These are phyloP conservation scores for Phytophthora pinifolia DNA, from an alignment of 352 stramenopile genomes.

Conservation along the genomic window DNA sequence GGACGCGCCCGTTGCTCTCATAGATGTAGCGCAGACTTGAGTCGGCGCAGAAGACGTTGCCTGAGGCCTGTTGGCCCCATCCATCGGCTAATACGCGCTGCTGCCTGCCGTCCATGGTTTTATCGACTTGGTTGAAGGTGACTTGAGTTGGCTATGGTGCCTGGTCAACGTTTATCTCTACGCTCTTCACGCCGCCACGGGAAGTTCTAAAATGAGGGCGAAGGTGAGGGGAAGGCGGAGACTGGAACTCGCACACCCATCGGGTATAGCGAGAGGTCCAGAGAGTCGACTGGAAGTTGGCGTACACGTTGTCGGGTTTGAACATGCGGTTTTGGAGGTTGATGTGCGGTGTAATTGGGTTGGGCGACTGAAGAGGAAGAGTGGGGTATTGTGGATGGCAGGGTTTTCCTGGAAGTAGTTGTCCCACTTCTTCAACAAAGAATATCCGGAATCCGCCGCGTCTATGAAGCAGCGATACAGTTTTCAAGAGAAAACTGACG, in stretches of 20 bases:
- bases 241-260: constrained; percentile 17
- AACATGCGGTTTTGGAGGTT: neutral
- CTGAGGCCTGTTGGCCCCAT: constrained; percentile 52
- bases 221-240: neutral
- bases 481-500: constrained; percentile 9
- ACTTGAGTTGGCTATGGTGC: constrained; percentile 18
- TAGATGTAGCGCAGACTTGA: constrained; percentile 84
- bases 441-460: constrained; percentile 6
- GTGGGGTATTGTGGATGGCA: neutral
- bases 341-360: neutral
- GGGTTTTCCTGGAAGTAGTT: constrained; percentile 5
- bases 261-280: constrained; percentile 16
- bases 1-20: constrained; percentile 34
- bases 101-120: constrained; percentile 28
- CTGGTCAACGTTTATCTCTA: constrained; percentile 11
- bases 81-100: constrained; percentile 71
- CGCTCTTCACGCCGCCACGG: constrained; percentile 20
- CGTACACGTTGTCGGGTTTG: too few relatives aligned
- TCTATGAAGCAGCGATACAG: constrained; percentile 12
- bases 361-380: neutral
- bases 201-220: constrained; percentile 22
- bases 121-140: neutral
- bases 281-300: constrained; percentile 15
- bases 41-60: constrained; percentile 81
- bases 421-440: constrained; percentile 13